Evolutionary conservation across 352 stramenopile species (phyloP).

Genomic region (Phytophthora cryptogea): DNA sequence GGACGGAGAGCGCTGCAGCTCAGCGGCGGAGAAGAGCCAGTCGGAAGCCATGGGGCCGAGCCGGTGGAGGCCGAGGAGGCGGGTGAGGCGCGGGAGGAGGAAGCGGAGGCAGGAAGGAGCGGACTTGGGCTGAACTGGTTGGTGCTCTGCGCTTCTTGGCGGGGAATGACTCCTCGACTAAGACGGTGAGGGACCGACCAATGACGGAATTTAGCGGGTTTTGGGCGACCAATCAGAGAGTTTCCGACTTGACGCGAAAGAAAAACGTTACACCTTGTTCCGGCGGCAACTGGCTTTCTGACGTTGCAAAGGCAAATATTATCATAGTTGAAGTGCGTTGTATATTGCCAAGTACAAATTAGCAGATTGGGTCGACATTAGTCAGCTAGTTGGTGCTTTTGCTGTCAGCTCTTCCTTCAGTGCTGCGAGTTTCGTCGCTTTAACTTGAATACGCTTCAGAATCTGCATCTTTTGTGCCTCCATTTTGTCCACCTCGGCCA

Average conservation of each 20-base stretch:
- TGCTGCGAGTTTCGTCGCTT: conserved; percentile 21
- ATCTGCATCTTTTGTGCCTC: conserved; percentile 40
- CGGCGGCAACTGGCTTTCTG: conserved; percentile 2
- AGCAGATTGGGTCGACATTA: too few species aligned
- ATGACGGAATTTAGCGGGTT: not conserved
- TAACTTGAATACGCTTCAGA: conserved; percentile 49
- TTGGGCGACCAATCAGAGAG: conserved; percentile 5
- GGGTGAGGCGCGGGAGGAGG: not conserved
- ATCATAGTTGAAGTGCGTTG: not conserved
- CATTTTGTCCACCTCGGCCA: conserved; percentile 43
- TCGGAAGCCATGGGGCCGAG: conserved; percentile 27
- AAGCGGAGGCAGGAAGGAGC: conserved; percentile 2
- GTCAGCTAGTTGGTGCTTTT: conserved; percentile 1
- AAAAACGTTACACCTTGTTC: not conserved
- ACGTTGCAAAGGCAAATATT: not conserved
- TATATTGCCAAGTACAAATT: too few species aligned
- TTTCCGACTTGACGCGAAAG: not conserved
- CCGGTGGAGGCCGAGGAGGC: conserved; percentile 9
- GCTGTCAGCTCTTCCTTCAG: conserved; percentile 16
- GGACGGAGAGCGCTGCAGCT: conserved; percentile 42
- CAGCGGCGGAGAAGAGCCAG: conserved; percentile 43
- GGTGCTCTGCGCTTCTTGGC: conserved; percentile 7
- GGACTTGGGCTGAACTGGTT: not conserved
- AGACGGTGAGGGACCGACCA: not conserved
- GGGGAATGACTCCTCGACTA: conserved; percentile 16